Percentiles rank a stretch among this genome's conserved stretches.
Conservation (phyloP, 2,329 filamentous ascomycete genomes). For the Aspergillus fructus region DNA sequence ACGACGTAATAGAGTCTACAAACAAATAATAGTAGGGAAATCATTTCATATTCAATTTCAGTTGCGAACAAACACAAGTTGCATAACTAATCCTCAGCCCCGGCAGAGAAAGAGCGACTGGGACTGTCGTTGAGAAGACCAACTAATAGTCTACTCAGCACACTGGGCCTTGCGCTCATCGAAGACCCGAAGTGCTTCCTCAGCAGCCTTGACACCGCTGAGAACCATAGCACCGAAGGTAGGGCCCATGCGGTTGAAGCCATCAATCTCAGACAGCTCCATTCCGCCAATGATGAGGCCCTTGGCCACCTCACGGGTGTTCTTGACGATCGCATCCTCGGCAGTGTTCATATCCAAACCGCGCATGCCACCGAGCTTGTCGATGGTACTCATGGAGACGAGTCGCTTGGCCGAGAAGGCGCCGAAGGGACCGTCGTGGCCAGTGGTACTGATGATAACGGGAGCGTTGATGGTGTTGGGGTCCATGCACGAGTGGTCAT, state of each 20-base stretch:
- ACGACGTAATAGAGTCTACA: too few species aligned
- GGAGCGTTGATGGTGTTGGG: conserved; percentile 96
- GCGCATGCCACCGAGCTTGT: conserved; percentile 86
- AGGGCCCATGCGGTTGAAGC: conserved; percentile 86
- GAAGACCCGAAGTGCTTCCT: conserved; percentile 77
- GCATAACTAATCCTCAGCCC: not conserved
- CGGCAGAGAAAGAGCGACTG: conserved; percentile 8
- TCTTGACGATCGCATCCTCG: conserved; percentile 91
- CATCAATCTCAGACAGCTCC: conserved; percentile 88
- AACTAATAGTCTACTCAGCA: conserved; percentile 40
- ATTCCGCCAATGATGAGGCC: conserved; percentile 92
- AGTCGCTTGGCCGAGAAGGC: conserved; percentile 90
- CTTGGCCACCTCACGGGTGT: conserved; percentile 81
- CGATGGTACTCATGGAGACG: conserved; percentile 80
- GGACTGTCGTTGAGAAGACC: not conserved
- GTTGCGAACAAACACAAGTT: not conserved
- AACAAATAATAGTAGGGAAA: not conserved
- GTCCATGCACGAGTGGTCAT: conserved; percentile 94
- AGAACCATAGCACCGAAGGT: conserved; percentile 90
- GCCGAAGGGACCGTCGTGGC: conserved; percentile 87
- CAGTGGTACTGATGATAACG: conserved; percentile 83
- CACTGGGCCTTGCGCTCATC: conserved; percentile 77
- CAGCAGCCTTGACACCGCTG: conserved; percentile 84
- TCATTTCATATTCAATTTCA: not conserved
- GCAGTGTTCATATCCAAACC: conserved; percentile 89